phyloP scores from a whole-genome alignment of 2,329 filamentous ascomycete species.

The Colletotrichum tropicicola region DNA sequence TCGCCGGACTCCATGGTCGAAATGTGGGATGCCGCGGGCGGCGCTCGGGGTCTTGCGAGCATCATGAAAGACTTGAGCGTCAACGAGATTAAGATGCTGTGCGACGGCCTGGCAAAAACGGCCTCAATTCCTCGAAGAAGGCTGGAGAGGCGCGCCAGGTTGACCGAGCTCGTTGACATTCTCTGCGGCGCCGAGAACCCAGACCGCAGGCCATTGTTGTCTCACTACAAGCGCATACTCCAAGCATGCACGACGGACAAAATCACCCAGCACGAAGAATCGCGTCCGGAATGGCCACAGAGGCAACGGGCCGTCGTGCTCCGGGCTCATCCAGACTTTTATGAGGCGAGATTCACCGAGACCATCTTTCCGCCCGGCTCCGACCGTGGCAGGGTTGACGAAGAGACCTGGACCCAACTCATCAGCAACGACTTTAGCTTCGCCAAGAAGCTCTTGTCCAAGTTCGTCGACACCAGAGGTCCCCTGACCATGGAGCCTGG shows the following conservation, averaged over 20 bases:
- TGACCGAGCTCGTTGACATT: not conserved
- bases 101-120: not conserved
- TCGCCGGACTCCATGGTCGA: not conserved
- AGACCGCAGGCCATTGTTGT: not conserved
- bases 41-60: not conserved
- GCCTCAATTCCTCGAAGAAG: not conserved
- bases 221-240: slow-evolving; percentile 1
- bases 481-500: not conserved
- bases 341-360: not conserved
- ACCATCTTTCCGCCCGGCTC: not conserved
- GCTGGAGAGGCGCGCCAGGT: not conserved
- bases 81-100: slow-evolving; percentile 1
- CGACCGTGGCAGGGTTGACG: not conserved
- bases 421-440: slow-evolving; percentile 3
- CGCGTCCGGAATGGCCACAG: not conserved
- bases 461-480: not conserved
- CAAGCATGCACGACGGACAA: slow-evolving; percentile 1
- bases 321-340: not conserved
- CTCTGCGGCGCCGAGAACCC: not conserved
- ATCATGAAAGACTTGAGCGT: slow-evolving; percentile 6
- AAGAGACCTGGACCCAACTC: not conserved
- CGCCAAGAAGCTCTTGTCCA: not conserved
- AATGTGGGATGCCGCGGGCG: not conserved
- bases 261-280: not conserved
- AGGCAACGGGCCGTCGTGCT: not conserved